Evolutionary conservation across 179 eudicot genomes (phyloP).

Genomic region (Nepenthes alata): DNA sequence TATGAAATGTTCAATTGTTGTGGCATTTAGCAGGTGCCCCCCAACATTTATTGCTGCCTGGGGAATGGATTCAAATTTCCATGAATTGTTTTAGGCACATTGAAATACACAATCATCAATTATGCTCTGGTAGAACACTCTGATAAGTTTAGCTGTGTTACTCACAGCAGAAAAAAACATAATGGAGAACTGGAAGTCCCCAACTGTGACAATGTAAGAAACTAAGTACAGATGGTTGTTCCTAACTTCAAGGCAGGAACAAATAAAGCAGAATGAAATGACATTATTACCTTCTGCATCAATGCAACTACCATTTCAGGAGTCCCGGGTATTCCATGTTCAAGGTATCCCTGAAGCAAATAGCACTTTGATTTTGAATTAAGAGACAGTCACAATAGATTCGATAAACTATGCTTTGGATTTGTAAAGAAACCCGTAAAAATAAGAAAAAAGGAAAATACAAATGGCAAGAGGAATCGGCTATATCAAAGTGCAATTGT

Average conservation of each 20-base stretch:
- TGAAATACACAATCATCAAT: not conserved
- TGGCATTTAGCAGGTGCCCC: slow-evolving; percentile 52
- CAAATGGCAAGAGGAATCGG: too few species aligned
- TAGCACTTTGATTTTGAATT: too few species aligned
- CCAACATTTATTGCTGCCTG: slow-evolving; percentile 64
- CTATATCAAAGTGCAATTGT: too few species aligned
- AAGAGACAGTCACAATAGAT: too few species aligned
- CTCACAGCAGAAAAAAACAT: not conserved
- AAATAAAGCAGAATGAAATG: not conserved
- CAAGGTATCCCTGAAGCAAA: slow-evolving; percentile 46
- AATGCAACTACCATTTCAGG: slow-evolving; percentile 37
- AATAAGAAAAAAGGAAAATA: too few species aligned
- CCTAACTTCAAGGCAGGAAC: not conserved
- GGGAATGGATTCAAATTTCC: not conserved
- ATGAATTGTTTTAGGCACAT: not conserved
- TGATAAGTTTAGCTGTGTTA: too few species aligned
- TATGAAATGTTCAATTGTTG: slow-evolving; percentile 64
- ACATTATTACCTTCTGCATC: slow-evolving; percentile 38
- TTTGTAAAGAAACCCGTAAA: too few species aligned
- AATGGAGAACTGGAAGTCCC: not conserved
- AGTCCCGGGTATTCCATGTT: slow-evolving; percentile 48
- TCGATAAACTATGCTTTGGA: too few species aligned
- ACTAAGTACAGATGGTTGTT: not conserved
- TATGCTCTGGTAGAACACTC: not conserved
- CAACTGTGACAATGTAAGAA: not conserved